phyloP scores from a whole-genome alignment of 2,329 filamentous ascomycete species.

The Drechslerella stenobrocha region DNA sequence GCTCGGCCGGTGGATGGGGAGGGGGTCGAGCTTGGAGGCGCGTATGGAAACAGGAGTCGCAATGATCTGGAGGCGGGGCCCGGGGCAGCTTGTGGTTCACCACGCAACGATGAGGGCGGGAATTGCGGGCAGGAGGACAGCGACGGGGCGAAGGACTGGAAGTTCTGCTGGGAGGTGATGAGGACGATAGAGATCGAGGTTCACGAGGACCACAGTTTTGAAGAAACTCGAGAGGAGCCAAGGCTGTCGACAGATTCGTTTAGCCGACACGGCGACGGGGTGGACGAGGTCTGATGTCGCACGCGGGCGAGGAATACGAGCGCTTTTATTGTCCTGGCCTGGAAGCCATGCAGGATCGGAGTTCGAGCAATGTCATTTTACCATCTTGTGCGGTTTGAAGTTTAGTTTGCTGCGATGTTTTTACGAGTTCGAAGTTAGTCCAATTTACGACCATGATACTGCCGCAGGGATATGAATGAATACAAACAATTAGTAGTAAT shows the following conservation, averaged over 20 bases:
- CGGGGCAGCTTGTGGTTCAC: neutral
- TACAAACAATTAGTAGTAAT: too few species aligned
- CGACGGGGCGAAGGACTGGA: neutral
- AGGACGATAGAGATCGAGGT: conserved; percentile 45
- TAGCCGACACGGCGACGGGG: neutral
- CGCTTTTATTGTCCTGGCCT: too few species aligned
- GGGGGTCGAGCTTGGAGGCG: neutral
- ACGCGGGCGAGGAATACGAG: too few species aligned
- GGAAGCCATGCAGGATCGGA: too few species aligned
- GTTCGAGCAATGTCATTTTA: too few species aligned
- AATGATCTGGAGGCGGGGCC: conserved; percentile 18
- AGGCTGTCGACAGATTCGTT: conserved; percentile 40
- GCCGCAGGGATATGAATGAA: too few species aligned
- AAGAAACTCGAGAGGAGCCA: conserved; percentile 23
- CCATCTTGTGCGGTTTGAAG: too few species aligned
- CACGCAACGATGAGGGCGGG: conserved; percentile 13
- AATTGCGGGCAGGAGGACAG: neutral
- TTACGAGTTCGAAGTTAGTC: too few species aligned
- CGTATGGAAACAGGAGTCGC: neutral
- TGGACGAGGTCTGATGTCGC: conserved; percentile 16
- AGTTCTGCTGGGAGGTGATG: conserved; percentile 41
- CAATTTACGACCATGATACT: too few species aligned
- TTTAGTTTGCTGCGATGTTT: too few species aligned
- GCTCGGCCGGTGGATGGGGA: conserved; percentile 17
- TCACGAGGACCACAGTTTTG: conserved; percentile 40